Conservation (phyloP, 2,329 filamentous ascomycete genomes). For the Cladophialophora immunda region DNA sequence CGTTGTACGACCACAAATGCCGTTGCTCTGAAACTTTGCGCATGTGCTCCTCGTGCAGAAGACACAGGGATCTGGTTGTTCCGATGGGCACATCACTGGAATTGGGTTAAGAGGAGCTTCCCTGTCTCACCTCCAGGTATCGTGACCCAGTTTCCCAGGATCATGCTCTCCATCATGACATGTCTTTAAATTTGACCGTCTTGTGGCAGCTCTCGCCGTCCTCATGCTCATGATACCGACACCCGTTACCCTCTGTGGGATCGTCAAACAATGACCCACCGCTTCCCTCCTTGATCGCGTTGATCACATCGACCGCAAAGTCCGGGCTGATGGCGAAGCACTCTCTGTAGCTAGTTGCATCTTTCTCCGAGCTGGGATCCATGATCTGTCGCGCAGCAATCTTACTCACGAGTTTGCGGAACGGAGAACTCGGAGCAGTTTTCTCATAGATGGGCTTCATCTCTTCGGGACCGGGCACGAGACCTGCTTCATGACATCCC, state of each 20-base stretch:
- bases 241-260: constrained; percentile 57
- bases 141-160: not conserved
- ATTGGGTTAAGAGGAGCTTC: not conserved
- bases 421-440: constrained; percentile 56
- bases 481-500: constrained; percentile 57
- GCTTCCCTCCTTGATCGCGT: constrained; percentile 59
- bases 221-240: constrained; percentile 61
- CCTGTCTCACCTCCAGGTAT: not conserved
- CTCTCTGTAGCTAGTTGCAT: constrained; percentile 58
- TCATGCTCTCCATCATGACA: constrained; percentile 15
- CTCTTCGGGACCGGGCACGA: constrained; percentile 64
- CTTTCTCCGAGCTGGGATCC: constrained; percentile 61
- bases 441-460: constrained; percentile 63
- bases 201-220: constrained; percentile 48
- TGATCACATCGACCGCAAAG: constrained; percentile 63
- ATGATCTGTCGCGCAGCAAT: constrained; percentile 67
- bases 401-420: constrained; percentile 59
- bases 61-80: not conserved
- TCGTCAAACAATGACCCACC: constrained; percentile 62
- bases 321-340: constrained; percentile 61
- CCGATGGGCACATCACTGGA: not conserved
- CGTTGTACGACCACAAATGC: not conserved
- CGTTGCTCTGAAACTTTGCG: not conserved
- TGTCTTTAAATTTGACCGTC: constrained; percentile 40
- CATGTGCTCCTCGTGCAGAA: not conserved